Evolutionary conservation across 2,329 filamentous ascomycete genomes (phyloP).

Genomic region (Fusarium keratoplasticum): DNA sequence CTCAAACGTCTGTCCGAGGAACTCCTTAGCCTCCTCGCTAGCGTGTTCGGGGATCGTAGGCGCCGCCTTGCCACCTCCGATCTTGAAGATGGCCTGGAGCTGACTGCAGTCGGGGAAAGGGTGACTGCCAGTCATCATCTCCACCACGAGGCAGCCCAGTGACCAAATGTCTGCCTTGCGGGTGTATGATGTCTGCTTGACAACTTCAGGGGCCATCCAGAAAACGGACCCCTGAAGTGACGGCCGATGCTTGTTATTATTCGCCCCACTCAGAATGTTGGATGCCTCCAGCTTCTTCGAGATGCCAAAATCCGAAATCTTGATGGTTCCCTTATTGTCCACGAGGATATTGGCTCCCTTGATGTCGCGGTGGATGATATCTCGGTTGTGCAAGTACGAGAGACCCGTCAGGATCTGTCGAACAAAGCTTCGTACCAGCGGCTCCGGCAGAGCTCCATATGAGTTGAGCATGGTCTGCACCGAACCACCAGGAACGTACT

Average conservation of each 20-base stretch:
- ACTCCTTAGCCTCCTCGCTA: constrained; percentile 84
- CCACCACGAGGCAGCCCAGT: constrained; percentile 93
- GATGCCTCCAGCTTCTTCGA: constrained; percentile 96
- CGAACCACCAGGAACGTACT: constrained; percentile 97
- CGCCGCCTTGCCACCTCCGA: constrained; percentile 86
- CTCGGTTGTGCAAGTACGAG: constrained; percentile 90
- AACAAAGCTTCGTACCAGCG: constrained; percentile 94
- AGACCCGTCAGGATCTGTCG: constrained; percentile 94
- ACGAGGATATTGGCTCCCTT: constrained; percentile 99
- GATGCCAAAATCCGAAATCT: constrained; percentile 99
- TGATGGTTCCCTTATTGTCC: constrained; percentile 98
- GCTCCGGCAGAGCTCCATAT: constrained; percentile 94
- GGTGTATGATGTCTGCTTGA: constrained; percentile 97
- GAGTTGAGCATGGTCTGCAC: constrained; percentile 99
- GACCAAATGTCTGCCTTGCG: constrained; percentile 99
- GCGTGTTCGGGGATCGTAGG: constrained; percentile 90
- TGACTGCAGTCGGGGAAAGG: constrained; percentile 98
- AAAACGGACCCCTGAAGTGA: constrained; percentile 98
- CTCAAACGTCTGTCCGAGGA: constrained; percentile 92
- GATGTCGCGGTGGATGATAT: constrained; percentile 99
- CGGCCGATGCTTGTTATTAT: constrained; percentile 75
- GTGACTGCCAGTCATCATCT: constrained; percentile 98
- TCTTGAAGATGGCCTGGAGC: constrained; percentile 98
- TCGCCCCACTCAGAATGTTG: constrained; percentile 79
- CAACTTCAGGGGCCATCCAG: constrained; percentile 99